phyloP scores from a whole-genome alignment of 352 stramenopile genomes.

The Globisporangium spinosum region DNA sequence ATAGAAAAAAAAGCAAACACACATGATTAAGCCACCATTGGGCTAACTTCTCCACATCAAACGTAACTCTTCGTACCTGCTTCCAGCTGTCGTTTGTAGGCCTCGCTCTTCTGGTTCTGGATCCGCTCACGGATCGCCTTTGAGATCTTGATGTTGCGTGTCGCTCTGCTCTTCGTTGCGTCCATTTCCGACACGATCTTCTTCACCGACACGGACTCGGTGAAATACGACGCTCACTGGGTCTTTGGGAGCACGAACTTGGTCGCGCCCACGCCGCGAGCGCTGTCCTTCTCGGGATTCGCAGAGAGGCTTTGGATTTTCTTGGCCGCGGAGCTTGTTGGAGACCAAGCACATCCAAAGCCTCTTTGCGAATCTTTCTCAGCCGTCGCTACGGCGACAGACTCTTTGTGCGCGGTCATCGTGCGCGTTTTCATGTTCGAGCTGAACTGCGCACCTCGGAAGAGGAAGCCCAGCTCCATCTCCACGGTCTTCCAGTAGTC shows the following conservation, averaged over 20 bases:
- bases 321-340: conserved; percentile 15
- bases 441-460: conserved; percentile 72
- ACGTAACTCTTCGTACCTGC: conserved; percentile 17
- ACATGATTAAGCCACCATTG: not conserved
- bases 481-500: conserved; percentile 62
- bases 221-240: conserved; percentile 51
- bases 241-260: conserved; percentile 46
- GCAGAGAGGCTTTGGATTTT: conserved; percentile 46
- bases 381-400: not conserved
- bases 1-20: not conserved
- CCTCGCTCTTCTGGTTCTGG: conserved; percentile 32
- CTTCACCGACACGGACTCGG: conserved; percentile 52
- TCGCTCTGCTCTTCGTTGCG: conserved; percentile 51
- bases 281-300: conserved; percentile 20
- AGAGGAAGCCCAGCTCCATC: conserved; percentile 69
- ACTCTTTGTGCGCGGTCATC: conserved; percentile 22
- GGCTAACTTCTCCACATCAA: not conserved
- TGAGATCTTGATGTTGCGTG: conserved; percentile 60
- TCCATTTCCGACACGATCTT: conserved; percentile 69
- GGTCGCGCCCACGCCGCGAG: conserved; percentile 9
- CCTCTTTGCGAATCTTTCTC: conserved; percentile 15
- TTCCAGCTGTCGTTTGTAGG: conserved; percentile 39
- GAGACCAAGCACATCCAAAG: not conserved
- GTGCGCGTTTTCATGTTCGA: conserved; percentile 50
- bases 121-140: conserved; percentile 65